phyloP scores from a whole-genome alignment of 2,329 filamentous ascomycete genomes.

The Pyrenochaeta sp. region DNA sequence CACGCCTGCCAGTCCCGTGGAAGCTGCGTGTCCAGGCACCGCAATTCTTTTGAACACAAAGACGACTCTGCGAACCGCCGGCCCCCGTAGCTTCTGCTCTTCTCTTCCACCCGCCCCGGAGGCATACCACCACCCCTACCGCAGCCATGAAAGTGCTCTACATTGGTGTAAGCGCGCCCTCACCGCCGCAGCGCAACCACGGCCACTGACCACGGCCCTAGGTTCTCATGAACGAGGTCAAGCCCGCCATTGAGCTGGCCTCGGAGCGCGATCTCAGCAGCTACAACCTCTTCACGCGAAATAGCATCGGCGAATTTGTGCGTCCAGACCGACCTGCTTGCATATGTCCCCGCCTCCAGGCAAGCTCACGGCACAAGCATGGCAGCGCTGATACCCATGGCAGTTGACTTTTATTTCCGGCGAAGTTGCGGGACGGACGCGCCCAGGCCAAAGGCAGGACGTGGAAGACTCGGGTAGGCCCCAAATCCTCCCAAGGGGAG shows the following conservation, averaged over 20 bases:
- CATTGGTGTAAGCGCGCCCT: constrained; percentile 72
- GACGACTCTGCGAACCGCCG: background rate
- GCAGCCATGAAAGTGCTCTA: constrained; percentile 82
- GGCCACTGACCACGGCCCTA: constrained; percentile 48
- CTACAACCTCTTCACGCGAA: constrained; percentile 78
- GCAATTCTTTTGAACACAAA: constrained; percentile 7
- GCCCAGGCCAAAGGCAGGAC: constrained; percentile 81
- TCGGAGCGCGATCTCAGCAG: constrained; percentile 78
- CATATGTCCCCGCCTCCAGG: background rate
- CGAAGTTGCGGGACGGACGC: constrained; percentile 85
- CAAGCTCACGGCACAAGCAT: background rate
- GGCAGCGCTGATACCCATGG: constrained; percentile 34
- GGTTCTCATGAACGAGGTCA: constrained; percentile 81
- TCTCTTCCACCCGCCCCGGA: background rate
- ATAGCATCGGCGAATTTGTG: constrained; percentile 49
- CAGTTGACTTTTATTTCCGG: constrained; percentile 85
- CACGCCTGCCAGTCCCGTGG: too few species aligned
- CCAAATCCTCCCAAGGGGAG: too few species aligned
- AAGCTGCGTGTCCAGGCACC: constrained; percentile 38
- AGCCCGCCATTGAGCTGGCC: constrained; percentile 78
- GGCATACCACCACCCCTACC: background rate
- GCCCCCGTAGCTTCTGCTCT: background rate
- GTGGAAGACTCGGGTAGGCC: constrained; percentile 76
- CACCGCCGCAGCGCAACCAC: constrained; percentile 21
- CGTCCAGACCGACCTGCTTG: constrained; percentile 9